Evolutionary conservation across 768 basidiomycete species (phyloP).

Genomic region (Russula sp.): DNA sequence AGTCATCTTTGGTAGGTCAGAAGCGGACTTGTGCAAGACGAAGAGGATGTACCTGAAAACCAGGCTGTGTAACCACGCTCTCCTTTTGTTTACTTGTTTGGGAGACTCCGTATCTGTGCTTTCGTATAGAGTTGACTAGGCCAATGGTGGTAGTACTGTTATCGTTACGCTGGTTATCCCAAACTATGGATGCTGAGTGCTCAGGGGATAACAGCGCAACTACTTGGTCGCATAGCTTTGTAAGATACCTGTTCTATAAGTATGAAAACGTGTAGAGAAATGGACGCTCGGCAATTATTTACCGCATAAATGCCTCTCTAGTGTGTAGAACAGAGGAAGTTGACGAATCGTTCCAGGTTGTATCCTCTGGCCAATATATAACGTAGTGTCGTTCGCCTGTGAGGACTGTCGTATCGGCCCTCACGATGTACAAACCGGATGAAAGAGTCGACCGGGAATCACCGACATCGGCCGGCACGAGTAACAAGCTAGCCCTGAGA

Average conservation of each 20-base stretch:
- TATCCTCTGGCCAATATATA: too few relatives aligned
- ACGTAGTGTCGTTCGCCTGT: slow-evolving; percentile 25
- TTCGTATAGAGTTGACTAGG: slow-evolving; percentile 19
- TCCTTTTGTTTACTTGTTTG: slow-evolving; percentile 45
- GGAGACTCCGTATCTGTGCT: slow-evolving; percentile 16
- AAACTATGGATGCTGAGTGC: slow-evolving; percentile 37
- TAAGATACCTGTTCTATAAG: too few relatives aligned
- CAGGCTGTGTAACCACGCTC: slow-evolving; percentile 37
- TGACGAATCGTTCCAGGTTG: too few relatives aligned
- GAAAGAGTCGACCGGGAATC: background rate
- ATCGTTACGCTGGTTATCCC: slow-evolving; percentile 28
- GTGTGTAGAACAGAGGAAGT: slow-evolving; percentile 40
- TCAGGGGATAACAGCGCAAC: slow-evolving; percentile 31
- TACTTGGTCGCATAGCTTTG: slow-evolving; percentile 28
- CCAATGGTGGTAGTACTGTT: too few relatives aligned
- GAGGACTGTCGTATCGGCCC: background rate
- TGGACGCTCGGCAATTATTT: slow-evolving; percentile 4
- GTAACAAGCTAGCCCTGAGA: slow-evolving; percentile 24
- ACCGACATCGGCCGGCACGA: background rate
- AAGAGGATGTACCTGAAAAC: slow-evolving; percentile 18
- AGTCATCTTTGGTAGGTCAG: slow-evolving; percentile 3
- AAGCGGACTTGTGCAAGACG: too few relatives aligned
- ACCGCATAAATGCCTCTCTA: slow-evolving; percentile 60
- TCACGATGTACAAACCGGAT: background rate
- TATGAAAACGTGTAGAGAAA: background rate